These are phyloP conservation scores for Diaporthe ilicicola DNA, from an alignment of 2,329 filamentous ascomycete genomes.

Conservation along the genomic window DNA sequence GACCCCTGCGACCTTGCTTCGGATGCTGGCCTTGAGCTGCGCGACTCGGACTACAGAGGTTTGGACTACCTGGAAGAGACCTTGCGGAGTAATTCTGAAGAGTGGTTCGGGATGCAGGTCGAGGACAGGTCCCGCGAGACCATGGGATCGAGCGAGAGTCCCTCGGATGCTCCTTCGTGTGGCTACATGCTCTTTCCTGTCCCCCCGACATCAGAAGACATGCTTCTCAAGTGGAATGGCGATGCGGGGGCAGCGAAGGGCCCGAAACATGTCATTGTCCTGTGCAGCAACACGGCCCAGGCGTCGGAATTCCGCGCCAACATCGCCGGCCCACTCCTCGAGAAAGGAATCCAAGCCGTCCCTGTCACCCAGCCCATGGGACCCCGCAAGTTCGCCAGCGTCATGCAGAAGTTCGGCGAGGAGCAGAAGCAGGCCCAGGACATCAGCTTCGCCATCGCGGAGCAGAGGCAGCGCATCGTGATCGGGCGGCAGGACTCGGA, in stretches of 20 bases:
- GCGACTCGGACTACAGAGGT: constrained; percentile 30
- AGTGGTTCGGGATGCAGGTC: constrained; percentile 47
- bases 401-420: constrained; percentile 14
- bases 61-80: constrained; percentile 40
- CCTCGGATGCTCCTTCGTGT: background rate
- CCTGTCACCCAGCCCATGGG: constrained; percentile 26
- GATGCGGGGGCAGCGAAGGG: background rate
- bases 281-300: constrained; percentile 24
- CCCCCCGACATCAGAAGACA: constrained; percentile 36
- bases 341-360: constrained; percentile 23
- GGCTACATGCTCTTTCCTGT: constrained; percentile 21
- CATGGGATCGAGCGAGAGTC: background rate
- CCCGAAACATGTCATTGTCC: background rate
- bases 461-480: constrained; percentile 15
- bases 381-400: constrained; percentile 24
- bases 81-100: constrained; percentile 41
- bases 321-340: constrained; percentile 15
- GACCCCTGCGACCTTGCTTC: background rate
- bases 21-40: constrained; percentile 4
- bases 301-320: constrained; percentile 16
- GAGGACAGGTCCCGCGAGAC: constrained; percentile 30
- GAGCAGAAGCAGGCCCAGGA: background rate
- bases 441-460: background rate
- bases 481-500: constrained; percentile 27
- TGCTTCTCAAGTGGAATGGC: constrained; percentile 14